phyloP scores from a whole-genome alignment of 2,329 filamentous ascomycete genomes.

The Parascedosporium putredinis region DNA sequence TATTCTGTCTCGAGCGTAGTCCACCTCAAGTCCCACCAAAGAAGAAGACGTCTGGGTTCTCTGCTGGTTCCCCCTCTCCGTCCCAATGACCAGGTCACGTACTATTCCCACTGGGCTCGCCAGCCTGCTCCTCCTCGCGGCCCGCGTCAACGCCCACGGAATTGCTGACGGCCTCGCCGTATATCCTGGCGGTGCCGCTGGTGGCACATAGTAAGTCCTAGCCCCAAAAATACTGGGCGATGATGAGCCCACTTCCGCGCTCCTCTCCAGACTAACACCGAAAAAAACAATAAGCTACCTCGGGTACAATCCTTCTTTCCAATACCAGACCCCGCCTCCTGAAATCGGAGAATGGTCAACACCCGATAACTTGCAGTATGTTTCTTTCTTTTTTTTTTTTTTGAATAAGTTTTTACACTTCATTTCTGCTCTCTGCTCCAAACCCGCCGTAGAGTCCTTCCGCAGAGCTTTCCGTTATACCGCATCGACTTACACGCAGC shows the following conservation, averaged over 20 bases:
- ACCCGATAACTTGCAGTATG: constrained; percentile 9
- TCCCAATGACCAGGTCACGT: background rate
- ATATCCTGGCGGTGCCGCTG: background rate
- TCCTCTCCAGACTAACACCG: background rate
- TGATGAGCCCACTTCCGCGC: no score
- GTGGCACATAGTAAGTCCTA: constrained; percentile 3
- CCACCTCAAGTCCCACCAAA: no score
- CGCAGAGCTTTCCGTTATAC: background rate
- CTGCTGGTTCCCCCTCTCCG: background rate
- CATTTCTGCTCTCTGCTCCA: no score
- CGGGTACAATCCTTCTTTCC: constrained; percentile 8
- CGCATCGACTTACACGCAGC: no score
- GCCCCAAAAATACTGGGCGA: no score
- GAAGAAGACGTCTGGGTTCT: background rate
- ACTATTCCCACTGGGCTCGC: constrained; percentile 5
- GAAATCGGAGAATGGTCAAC: constrained; percentile 7
- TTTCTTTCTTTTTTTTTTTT: background rate
- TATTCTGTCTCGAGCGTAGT: no score
- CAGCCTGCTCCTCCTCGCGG: background rate
- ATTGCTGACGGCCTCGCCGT: constrained; percentile 3
- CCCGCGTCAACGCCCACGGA: constrained; percentile 2
- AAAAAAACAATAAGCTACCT: background rate
- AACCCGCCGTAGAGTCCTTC: no score
- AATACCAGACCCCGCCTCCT: constrained; percentile 6
- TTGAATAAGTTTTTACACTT: no score